phyloP scores from a whole-genome alignment of 169 alveolate species.

The Eimeria acervulina region DNA sequence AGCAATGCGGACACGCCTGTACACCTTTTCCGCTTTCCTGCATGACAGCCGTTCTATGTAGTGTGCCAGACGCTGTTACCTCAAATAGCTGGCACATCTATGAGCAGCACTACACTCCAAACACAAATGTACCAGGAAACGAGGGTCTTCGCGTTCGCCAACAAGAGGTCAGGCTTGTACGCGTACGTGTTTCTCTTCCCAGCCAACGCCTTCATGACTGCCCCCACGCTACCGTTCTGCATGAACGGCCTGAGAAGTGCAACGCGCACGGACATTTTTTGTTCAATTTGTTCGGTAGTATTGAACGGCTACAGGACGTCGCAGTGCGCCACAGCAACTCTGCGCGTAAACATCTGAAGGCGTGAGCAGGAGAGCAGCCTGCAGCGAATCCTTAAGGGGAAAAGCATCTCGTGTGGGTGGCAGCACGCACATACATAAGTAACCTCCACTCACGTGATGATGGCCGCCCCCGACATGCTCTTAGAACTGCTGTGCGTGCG shows the following conservation, averaged over 20 bases:
- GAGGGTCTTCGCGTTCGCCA: conserved; percentile 75
- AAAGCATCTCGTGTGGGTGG: neutral
- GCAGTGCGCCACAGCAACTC: neutral
- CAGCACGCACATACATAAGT: neutral
- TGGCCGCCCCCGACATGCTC: conserved; percentile 70
- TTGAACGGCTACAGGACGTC: neutral
- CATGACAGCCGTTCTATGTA: neutral
- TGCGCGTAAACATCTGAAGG: neutral
- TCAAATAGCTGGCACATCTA: neutral
- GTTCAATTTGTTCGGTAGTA: neutral
- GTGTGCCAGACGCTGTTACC: neutral
- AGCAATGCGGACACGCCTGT: neutral
- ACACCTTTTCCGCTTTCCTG: neutral
- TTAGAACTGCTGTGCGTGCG: conserved; percentile 64
- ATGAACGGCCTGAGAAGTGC: conserved; percentile 71
- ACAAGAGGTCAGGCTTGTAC: conserved; percentile 72
- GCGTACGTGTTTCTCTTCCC: conserved; percentile 72
- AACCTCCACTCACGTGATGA: conserved; percentile 39
- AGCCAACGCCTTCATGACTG: conserved; percentile 72
- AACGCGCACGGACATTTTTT: neutral
- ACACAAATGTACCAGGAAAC: conserved; percentile 48
- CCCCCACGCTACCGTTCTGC: conserved; percentile 82
- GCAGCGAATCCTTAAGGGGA: neutral
- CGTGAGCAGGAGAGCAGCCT: neutral
- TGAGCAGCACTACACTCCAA: neutral